These are phyloP conservation scores for Pleoardoris graminearum DNA, from an alignment of 2,329 filamentous ascomycete genomes.

Conservation along the genomic window DNA sequence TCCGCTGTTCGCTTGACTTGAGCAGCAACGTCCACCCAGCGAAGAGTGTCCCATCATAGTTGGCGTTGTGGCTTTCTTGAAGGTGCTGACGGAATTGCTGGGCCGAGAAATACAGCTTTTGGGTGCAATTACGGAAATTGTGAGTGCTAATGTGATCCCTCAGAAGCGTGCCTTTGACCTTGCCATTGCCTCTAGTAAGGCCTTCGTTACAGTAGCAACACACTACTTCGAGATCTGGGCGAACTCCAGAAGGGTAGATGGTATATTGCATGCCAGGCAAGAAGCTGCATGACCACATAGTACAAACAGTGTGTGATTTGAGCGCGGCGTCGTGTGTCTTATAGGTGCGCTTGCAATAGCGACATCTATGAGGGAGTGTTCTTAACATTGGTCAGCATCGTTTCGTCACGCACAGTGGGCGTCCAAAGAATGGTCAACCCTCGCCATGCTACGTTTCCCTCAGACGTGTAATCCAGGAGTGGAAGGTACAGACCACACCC, in stretches of 20 bases:
- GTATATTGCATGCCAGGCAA: constrained; percentile 32
- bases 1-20: constrained; percentile 24
- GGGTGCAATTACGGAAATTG: constrained; percentile 32
- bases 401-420: no score
- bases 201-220: constrained; percentile 34
- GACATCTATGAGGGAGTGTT: constrained; percentile 22
- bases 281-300: constrained; percentile 35
- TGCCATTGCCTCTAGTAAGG: constrained; percentile 23
- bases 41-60: constrained; percentile 25
- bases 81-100: constrained; percentile 34
- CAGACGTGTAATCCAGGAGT: no score
- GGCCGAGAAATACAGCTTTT: constrained; percentile 31
- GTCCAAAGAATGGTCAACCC: no score
- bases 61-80: constrained; percentile 27
- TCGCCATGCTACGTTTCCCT: no score
- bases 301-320: constrained; percentile 25
- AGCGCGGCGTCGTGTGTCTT: constrained; percentile 21
- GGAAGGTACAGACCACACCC: no score
- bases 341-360: constrained; percentile 27
- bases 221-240: constrained; percentile 15
- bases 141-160: constrained; percentile 28
- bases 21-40: constrained; percentile 32
- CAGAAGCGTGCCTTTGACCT: constrained; percentile 24
- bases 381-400: constrained; percentile 12
- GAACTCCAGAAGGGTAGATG: constrained; percentile 24